A percentile compares a stretch with the other conserved stretches of the same genome.
phyloP scores from a whole-genome alignment of 2,329 filamentous ascomycete species.

The Colletotrichum incanum region DNA sequence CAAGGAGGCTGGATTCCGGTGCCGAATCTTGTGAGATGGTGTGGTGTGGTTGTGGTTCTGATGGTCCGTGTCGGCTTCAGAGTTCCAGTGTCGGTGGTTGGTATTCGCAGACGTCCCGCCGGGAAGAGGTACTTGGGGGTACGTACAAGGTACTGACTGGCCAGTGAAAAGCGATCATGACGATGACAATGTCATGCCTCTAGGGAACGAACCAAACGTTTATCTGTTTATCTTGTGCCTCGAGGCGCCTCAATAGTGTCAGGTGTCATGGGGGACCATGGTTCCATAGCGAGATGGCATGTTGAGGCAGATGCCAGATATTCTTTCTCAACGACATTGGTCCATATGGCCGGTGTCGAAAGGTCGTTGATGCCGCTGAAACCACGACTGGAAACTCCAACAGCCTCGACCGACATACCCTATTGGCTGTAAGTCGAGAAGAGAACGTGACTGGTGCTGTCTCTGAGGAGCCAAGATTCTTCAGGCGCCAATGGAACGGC shows the following conservation, averaged over 20 bases:
- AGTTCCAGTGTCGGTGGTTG: slow-evolving; percentile 4
- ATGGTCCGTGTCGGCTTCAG: slow-evolving; percentile 17
- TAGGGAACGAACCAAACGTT: slow-evolving; percentile 9
- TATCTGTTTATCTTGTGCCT: not conserved
- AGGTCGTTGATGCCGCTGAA: not conserved
- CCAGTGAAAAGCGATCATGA: slow-evolving; percentile 1
- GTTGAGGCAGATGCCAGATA: not conserved
- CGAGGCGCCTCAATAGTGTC: not conserved
- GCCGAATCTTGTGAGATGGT: not conserved
- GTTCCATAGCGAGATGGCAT: not conserved
- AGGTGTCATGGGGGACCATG: not conserved
- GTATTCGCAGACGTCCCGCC: slow-evolving; percentile 1
- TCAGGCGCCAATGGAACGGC: slow-evolving; percentile 4
- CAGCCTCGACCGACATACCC: not conserved
- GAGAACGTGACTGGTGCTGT: not conserved
- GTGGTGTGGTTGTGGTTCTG: slow-evolving; percentile 16
- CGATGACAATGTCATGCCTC: slow-evolving; percentile 7
- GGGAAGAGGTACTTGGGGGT: slow-evolving; percentile 5
- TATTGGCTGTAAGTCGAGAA: not conserved
- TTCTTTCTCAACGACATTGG: not conserved
- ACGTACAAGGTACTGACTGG: slow-evolving; percentile 10
- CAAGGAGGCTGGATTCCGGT: not conserved
- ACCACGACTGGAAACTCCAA: slow-evolving; percentile 2
- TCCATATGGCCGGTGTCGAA: not conserved
- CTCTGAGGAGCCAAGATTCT: not conserved